Percentiles rank a stretch among this genome's conserved stretches.
These are phyloP conservation scores for Colletotrichum trifolii DNA, from an alignment of 2,329 filamentous ascomycete species.

Conservation along the genomic window DNA sequence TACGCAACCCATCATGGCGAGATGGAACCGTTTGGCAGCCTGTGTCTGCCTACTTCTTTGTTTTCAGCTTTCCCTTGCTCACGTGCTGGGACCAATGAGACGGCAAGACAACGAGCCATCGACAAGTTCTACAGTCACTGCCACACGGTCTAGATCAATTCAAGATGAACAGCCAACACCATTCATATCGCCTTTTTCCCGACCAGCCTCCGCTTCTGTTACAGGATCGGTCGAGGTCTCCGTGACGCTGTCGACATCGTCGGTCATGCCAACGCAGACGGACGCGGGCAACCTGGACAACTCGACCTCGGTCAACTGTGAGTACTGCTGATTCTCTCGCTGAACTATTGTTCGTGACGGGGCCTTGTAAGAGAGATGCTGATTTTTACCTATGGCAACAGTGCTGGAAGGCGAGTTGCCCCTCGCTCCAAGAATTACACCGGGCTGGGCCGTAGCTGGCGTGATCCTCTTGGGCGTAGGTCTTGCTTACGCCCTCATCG, in stretches of 20 bases:
- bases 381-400: conserved; percentile 49
- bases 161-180: conserved; percentile 6
- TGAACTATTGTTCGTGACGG: background rate
- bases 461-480: conserved; percentile 80
- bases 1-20: conserved; percentile 33
- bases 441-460: conserved; percentile 83
- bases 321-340: too few relatives aligned
- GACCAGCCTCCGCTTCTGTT: conserved; percentile 10
- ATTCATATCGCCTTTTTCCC: conserved; percentile 1
- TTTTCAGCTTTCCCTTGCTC: conserved; percentile 50
- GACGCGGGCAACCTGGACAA: conserved; percentile 41
- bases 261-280: conserved; percentile 25
- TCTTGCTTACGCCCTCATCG: conserved; percentile 77
- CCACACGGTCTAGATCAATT: conserved; percentile 18
- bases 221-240: conserved; percentile 9
- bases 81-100: conserved; percentile 44
- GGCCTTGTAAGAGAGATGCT: background rate
- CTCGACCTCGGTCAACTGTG: conserved; percentile 46
- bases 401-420: conserved; percentile 70
- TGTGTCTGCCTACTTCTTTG: conserved; percentile 53
- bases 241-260: conserved; percentile 15
- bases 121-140: conserved; percentile 37
- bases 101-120: conserved; percentile 47
- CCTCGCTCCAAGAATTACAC: conserved; percentile 78
- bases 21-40: conserved; percentile 48